Conservation (phyloP, 2,329 filamentous ascomycete species). For the Orbilia ellipsospora region DNA sequence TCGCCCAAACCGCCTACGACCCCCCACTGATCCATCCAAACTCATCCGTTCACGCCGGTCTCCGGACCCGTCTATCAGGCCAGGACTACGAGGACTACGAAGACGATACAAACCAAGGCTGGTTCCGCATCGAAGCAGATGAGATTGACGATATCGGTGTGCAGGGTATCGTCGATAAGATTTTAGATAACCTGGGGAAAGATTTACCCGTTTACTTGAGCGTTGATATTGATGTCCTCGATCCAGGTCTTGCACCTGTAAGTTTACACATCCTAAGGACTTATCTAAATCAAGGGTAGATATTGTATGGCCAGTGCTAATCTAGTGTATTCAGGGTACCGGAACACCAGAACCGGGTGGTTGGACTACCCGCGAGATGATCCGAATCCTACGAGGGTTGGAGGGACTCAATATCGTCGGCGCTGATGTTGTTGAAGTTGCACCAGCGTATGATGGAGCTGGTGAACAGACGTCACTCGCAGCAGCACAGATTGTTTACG, state of each 20-base stretch:
- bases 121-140: slow-evolving; percentile 81
- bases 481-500: slow-evolving; percentile 84
- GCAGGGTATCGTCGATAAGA: slow-evolving; percentile 75
- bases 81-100: slow-evolving; percentile 75
- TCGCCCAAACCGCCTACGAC: slow-evolving; percentile 71
- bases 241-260: slow-evolving; percentile 67
- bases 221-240: slow-evolving; percentile 83
- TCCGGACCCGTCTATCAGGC: slow-evolving; percentile 79
- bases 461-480: slow-evolving; percentile 85
- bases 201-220: slow-evolving; percentile 83
- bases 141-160: slow-evolving; percentile 87
- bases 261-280: slow-evolving; percentile 58
- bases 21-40: slow-evolving; percentile 80
- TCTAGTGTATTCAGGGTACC: slow-evolving; percentile 71
- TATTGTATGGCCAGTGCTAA: background rate
- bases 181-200: slow-evolving; percentile 77
- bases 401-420: slow-evolving; percentile 87
- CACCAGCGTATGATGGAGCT: slow-evolving; percentile 82
- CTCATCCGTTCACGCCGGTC: slow-evolving; percentile 80
- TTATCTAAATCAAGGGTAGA: background rate
- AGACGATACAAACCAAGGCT: slow-evolving; percentile 79
- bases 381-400: slow-evolving; percentile 81
- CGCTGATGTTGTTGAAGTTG: slow-evolving; percentile 89
- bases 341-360: slow-evolving; percentile 91
- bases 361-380: slow-evolving; percentile 89